A percentile compares a stretch with the other conserved stretches of the same genome.
Conservation (phyloP, 441 rosid genomes). For the Adansonia gregorii region DNA sequence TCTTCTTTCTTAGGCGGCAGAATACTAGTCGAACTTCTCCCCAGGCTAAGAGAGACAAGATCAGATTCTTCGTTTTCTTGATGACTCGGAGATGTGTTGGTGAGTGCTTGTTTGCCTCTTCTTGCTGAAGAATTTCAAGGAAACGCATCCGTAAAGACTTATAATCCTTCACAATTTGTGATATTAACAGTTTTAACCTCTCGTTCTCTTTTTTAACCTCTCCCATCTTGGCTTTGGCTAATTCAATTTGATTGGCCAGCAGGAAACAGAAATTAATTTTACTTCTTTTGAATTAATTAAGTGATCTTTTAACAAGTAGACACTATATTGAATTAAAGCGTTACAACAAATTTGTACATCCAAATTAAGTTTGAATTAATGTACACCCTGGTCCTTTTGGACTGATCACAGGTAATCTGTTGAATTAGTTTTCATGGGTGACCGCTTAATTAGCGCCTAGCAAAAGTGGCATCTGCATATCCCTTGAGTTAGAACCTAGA, state of each 20-base stretch:
- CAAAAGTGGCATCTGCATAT: no score
- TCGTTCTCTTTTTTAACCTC: conserved; percentile 74
- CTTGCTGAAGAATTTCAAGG: conserved; percentile 49
- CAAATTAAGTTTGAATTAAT: background rate
- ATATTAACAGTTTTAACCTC: conserved; percentile 62
- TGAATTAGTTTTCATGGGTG: no score
- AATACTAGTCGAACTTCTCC: conserved; percentile 47
- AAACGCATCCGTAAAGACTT: conserved; percentile 58
- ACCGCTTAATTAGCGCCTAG: no score
- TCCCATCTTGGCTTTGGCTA: conserved; percentile 71
- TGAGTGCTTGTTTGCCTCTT: conserved; percentile 35
- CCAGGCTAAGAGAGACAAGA: conserved; percentile 78
- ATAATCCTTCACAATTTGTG: conserved; percentile 65
- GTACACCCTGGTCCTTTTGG: no score
- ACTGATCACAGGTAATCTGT: no score
- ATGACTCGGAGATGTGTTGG: conserved; percentile 24
- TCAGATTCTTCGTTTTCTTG: conserved; percentile 51
- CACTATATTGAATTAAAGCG: background rate
- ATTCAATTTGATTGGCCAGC: conserved; percentile 61
- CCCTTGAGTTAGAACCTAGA: no score
- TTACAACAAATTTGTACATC: background rate
- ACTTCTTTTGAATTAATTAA: background rate
- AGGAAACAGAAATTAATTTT: background rate
- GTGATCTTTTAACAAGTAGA: background rate
- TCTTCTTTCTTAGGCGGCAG: conserved; percentile 15